Evolutionary conservation across 2,329 filamentous ascomycete species (phyloP).

Genomic region (Hypocreales sp.): DNA sequence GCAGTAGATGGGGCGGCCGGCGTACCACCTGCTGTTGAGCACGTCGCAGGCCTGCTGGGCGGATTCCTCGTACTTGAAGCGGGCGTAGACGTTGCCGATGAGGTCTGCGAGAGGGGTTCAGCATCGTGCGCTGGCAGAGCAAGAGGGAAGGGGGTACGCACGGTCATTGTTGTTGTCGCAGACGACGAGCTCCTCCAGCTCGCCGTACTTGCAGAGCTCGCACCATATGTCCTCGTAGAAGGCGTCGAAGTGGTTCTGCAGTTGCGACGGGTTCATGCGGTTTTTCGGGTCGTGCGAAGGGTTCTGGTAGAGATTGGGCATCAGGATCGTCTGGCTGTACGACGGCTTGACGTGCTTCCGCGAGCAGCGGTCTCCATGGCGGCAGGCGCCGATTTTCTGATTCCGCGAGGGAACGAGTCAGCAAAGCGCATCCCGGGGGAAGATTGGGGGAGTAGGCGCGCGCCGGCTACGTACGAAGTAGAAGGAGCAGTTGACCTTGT

Average conservation of each 20-base stretch:
- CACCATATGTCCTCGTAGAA: conserved; percentile 99
- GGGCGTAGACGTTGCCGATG: conserved; percentile 97
- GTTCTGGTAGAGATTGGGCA: conserved; percentile 98
- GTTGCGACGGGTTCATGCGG: conserved; percentile 90
- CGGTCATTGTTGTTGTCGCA: conserved; percentile 99
- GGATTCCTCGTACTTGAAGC: conserved; percentile 98
- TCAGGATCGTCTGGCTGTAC: conserved; percentile 92
- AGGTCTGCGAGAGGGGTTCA: too few species aligned
- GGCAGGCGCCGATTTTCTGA: conserved; percentile 90
- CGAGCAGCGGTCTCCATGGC: conserved; percentile 94
- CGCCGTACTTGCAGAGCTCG: conserved; percentile 97
- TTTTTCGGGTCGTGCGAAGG: conserved; percentile 91
- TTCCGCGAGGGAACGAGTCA: neutral
- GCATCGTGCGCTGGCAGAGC: too few species aligned
- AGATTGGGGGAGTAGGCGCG: too few species aligned
- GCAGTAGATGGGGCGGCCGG: conserved; percentile 93
- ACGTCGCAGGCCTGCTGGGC: conserved; percentile 89
- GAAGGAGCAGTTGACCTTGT: conserved; percentile 99
- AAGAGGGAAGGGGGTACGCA: too few species aligned
- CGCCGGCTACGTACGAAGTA: conserved; percentile 49
- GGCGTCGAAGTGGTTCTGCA: conserved; percentile 98
- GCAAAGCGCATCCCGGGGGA: too few species aligned
- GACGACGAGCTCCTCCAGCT: conserved; percentile 93
- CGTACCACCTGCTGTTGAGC: conserved; percentile 92
- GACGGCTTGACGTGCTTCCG: conserved; percentile 98